Percentiles rank a stretch among this genome's conserved stretches.
Evolutionary conservation across 2,329 filamentous ascomycete genomes (phyloP).

Genomic region (Pestalotiopsis sp.): DNA sequence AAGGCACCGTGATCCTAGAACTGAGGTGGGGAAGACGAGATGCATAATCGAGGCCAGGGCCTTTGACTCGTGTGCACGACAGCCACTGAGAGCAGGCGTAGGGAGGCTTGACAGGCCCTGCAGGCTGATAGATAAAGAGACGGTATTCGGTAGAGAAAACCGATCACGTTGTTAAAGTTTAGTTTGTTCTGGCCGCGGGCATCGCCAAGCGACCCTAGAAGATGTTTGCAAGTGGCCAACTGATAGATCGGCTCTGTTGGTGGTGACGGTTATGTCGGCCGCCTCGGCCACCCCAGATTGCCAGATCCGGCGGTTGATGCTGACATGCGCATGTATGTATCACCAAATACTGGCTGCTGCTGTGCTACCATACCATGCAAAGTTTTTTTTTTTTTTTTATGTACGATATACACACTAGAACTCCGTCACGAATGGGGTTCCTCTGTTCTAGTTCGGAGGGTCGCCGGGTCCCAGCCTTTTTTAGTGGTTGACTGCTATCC

Average conservation of each 20-base stretch:
- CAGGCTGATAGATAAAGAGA: not conserved
- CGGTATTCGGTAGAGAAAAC: not conserved
- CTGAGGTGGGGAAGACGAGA: not conserved
- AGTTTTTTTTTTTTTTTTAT: not conserved
- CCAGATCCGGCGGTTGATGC: not conserved
- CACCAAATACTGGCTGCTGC: not conserved
- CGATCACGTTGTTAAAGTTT: not conserved
- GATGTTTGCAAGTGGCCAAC: not conserved
- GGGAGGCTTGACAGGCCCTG: not conserved
- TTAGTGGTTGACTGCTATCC: no score
- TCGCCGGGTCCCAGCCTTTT: no score
- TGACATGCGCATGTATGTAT: not conserved
- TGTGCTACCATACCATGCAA: not conserved
- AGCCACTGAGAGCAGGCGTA: not conserved
- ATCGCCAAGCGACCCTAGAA: not conserved
- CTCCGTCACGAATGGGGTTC: not conserved
- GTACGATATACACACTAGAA: not conserved
- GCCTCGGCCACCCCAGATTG: not conserved
- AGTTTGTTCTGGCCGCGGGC: not conserved
- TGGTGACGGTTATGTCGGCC: not conserved
- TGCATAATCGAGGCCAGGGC: not conserved
- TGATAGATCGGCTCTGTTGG: no score
- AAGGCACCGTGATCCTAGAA: not conserved
- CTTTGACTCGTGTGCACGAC: constrained; percentile 4
- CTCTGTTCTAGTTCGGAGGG: not conserved